Conservation (phyloP, 257 asterid genomes). For the Jaltomata sinuosa region DNA sequence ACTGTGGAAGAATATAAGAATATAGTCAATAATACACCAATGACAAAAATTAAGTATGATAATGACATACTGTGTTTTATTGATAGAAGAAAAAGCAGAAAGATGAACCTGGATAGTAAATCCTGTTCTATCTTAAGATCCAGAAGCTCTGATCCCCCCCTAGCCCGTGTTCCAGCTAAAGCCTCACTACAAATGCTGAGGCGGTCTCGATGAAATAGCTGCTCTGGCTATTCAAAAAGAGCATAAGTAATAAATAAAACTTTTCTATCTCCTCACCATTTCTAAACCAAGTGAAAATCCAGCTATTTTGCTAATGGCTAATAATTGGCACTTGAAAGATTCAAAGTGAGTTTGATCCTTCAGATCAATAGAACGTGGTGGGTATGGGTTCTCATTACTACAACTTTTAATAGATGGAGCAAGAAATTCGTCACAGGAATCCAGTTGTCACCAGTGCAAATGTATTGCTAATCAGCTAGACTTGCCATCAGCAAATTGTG, state of each 20-base stretch:
- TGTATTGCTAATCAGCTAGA: background rate
- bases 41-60: background rate
- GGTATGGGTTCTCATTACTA: background rate
- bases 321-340: background rate
- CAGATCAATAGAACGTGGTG: background rate
- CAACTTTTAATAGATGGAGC: background rate
- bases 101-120: conserved; percentile 74
- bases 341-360: background rate
- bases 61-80: background rate
- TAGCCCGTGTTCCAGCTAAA: conserved; percentile 90
- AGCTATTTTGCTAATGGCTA: background rate
- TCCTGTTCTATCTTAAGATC: conserved; percentile 80
- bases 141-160: conserved; percentile 68
- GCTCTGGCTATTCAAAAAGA: conserved; percentile 65
- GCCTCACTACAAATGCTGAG: conserved; percentile 81
- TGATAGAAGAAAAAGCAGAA: background rate
- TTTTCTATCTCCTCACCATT: background rate
- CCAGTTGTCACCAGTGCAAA: background rate
- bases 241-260: conserved; percentile 5
- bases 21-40: background rate
- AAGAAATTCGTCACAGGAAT: background rate
- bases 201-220: conserved; percentile 66
- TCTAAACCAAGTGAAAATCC: background rate
- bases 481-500: background rate
- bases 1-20: conserved; percentile 28